phyloP scores from a whole-genome alignment of 106 monocot species.

The Triglochin maritima region DNA sequence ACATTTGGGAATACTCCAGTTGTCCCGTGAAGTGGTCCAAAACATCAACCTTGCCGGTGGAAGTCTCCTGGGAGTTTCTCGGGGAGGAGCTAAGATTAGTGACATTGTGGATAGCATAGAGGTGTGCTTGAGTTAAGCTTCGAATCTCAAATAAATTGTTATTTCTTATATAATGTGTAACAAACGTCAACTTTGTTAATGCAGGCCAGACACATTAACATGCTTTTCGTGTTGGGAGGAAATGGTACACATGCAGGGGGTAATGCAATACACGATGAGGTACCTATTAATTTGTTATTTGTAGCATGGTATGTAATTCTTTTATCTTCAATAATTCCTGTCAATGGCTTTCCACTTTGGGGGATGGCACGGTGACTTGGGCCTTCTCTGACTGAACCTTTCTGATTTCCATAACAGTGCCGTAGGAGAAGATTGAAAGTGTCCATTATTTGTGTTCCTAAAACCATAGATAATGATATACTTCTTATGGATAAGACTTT shows the following conservation, averaged over 20 bases:
- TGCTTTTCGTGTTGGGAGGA: conserved; percentile 91
- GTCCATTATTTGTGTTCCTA: conserved; percentile 64
- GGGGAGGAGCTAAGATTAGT: conserved; percentile 38
- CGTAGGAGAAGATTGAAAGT: conserved; percentile 54
- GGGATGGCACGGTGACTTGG: no score
- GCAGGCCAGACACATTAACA: conserved; percentile 66
- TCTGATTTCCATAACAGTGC: conserved; percentile 28
- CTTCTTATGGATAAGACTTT: conserved; percentile 44
- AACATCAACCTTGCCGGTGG: conserved; percentile 84
- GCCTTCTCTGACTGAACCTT: no score
- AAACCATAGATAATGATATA: conserved; percentile 96
- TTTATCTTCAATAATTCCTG: no score
- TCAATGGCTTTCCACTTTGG: background rate
- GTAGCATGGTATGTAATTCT: no score
- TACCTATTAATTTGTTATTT: background rate
- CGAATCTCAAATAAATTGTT: no score
- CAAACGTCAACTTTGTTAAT: background rate
- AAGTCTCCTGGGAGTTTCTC: conserved; percentile 73
- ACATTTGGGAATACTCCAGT: conserved; percentile 16
- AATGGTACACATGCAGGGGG: conserved; percentile 92
- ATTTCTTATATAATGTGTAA: no score
- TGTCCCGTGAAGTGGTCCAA: conserved; percentile 57
- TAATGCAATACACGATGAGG: conserved; percentile 79
- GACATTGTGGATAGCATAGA: conserved; percentile 80
- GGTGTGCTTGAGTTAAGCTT: conserved; percentile 14